A percentile compares a stretch with the other conserved stretches of the same genome.
Conservation (phyloP, 768 basidiomycete species). For the Sutorius australiensis region DNA sequence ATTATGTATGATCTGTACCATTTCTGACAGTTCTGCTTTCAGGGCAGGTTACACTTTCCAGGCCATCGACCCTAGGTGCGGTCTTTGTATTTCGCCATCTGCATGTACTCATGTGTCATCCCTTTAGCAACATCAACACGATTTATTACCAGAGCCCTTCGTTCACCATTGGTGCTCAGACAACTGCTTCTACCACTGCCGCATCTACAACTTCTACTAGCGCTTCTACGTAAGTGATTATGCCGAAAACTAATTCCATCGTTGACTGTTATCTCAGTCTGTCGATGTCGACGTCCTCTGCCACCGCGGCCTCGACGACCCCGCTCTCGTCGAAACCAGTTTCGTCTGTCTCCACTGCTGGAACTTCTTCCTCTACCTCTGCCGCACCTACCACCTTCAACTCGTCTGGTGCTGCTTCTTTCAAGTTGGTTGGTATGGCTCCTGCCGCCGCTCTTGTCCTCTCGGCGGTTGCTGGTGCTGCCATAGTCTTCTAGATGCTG, state of each 20-base stretch:
- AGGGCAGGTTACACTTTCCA: conserved; percentile 49
- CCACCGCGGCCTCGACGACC: conserved; percentile 8
- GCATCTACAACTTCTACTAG: conserved; percentile 13
- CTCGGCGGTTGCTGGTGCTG: conserved; percentile 49
- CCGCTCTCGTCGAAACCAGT: background rate
- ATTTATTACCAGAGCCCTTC: conserved; percentile 37
- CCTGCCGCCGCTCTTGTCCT: conserved; percentile 36
- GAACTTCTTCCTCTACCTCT: conserved; percentile 13
- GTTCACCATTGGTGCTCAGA: conserved; percentile 41
- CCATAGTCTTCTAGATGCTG: conserved; percentile 40
- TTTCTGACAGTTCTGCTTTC: background rate
- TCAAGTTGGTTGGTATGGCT: conserved; percentile 33
- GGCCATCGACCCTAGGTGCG: conserved; percentile 42
- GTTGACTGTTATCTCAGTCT: conserved; percentile 3
- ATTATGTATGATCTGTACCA: background rate
- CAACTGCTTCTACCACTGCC: conserved; percentile 3
- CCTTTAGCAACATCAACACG: conserved; percentile 40
- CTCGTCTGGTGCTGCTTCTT: conserved; percentile 26
- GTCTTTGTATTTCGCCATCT: background rate
- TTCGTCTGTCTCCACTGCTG: background rate
- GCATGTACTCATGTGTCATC: background rate
- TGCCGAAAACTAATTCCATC: accelerated
- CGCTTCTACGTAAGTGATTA: conserved; percentile 11
- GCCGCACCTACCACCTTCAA: conserved; percentile 23
- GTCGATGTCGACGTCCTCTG: background rate